Conservation (phyloP, 176 grass and related monocot species). For the Oryza meyeriana region DNA sequence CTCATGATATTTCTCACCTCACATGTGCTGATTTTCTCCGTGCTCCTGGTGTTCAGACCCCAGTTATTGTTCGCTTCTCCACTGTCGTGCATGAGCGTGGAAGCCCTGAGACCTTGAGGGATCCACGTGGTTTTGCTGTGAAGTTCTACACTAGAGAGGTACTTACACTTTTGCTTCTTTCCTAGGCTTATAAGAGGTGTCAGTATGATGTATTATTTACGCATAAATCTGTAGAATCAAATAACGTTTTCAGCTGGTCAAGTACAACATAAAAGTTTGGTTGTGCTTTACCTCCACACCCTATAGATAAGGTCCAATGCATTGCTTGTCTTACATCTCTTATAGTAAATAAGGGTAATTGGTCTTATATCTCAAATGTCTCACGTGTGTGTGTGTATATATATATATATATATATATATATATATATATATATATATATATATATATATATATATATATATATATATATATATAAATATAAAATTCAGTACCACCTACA, state of each 20-base stretch:
- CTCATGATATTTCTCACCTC: conserved; percentile 77
- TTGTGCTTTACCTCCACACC: neutral
- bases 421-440: too few species aligned
- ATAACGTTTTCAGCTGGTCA: neutral
- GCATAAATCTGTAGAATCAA: neutral
- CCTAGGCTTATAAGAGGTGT: neutral
- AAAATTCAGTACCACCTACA: neutral
- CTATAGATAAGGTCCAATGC: neutral
- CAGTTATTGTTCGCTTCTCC: conserved; percentile 77
- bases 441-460: too few species aligned
- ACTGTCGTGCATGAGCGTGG: conserved; percentile 87
- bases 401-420: too few species aligned
- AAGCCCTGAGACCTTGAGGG: conserved; percentile 84
- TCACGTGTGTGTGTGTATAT: too few species aligned
- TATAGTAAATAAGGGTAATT: neutral
- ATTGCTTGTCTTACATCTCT: neutral
- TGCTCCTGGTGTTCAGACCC: conserved; percentile 75
- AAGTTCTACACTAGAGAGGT: conserved; percentile 98
- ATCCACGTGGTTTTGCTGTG: conserved; percentile 81
- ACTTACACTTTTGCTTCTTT: neutral
- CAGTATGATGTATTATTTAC: neutral
- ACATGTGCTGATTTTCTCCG: conserved; percentile 83
- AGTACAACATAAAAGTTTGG: neutral
- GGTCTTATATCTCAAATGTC: neutral
- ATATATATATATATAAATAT: too few species aligned